Evolutionary conservation across 2,329 filamentous ascomycete species (phyloP).

Genomic region (Verticillium alfalfae): DNA sequence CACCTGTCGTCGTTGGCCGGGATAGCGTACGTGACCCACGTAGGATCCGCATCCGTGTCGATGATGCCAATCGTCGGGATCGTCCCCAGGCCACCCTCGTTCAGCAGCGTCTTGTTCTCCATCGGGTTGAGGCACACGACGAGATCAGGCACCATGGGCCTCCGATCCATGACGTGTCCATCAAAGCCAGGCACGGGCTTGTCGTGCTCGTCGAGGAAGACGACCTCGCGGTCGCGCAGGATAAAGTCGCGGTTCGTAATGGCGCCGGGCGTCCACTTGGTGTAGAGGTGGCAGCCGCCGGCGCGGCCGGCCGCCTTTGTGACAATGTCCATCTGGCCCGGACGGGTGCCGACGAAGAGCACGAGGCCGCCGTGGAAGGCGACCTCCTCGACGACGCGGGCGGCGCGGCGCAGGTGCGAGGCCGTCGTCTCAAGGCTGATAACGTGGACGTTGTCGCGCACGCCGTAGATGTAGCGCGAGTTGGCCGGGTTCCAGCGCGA

Average conservation of each 20-base stretch:
- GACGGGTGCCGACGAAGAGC: slow-evolving; percentile 83
- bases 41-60: slow-evolving; percentile 88
- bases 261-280: slow-evolving; percentile 84
- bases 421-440: slow-evolving; percentile 88
- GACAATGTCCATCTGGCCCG: slow-evolving; percentile 74
- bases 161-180: slow-evolving; percentile 54
- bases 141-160: slow-evolving; percentile 76
- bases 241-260: slow-evolving; percentile 94
- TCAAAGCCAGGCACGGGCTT: slow-evolving; percentile 55
- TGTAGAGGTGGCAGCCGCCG: slow-evolving; percentile 80
- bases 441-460: slow-evolving; percentile 84
- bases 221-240: slow-evolving; percentile 61
- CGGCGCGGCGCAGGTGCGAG: slow-evolving; percentile 83
- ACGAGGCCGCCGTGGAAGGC: slow-evolving; percentile 77
- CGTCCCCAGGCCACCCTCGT: slow-evolving; percentile 82
- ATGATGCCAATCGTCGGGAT: slow-evolving; percentile 93
- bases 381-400: slow-evolving; percentile 86
- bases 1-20: slow-evolving; percentile 94
- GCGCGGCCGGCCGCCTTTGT: slow-evolving; percentile 75
- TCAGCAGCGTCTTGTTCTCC: slow-evolving; percentile 85
- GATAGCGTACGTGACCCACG: slow-evolving; percentile 93
- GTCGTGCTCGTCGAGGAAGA: slow-evolving; percentile 75
- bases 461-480: slow-evolving; percentile 87
- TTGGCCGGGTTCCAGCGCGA: slow-evolving; percentile 94
- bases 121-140: slow-evolving; percentile 89